phyloP scores from a whole-genome alignment of 768 basidiomycete species.

The Amanita phalloides region DNA sequence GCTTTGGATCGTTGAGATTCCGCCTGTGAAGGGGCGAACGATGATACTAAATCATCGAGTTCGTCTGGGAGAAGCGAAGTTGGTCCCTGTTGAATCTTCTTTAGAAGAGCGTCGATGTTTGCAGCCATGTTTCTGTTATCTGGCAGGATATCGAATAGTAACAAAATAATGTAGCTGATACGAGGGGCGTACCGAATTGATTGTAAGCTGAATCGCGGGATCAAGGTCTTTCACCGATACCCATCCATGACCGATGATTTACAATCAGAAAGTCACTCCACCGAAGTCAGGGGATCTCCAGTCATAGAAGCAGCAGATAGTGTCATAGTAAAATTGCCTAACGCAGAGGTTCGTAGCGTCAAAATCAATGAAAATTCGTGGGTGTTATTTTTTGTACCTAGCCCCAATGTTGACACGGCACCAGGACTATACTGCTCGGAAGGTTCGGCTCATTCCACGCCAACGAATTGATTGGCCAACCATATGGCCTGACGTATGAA shows the following conservation, averaged over 20 bases:
- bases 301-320: slow-evolving; percentile 60
- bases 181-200: not conserved
- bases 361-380: slow-evolving; percentile 68
- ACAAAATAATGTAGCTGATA: not conserved
- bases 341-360: slow-evolving; percentile 64
- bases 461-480: slow-evolving; percentile 69
- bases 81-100: slow-evolving; percentile 20
- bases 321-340: slow-evolving; percentile 74
- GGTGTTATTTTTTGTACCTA: slow-evolving; percentile 16
- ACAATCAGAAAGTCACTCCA: not conserved
- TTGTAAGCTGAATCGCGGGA: not conserved
- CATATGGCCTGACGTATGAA: slow-evolving; percentile 86
- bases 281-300: not conserved
- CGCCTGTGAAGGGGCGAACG: slow-evolving; percentile 39
- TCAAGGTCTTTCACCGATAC: not conserved
- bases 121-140: slow-evolving; percentile 10
- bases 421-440: slow-evolving; percentile 65
- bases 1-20: slow-evolving; percentile 49
- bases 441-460: slow-evolving; percentile 79
- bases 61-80: slow-evolving; percentile 41
- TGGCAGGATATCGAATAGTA: slow-evolving; percentile 4
- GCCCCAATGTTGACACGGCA: slow-evolving; percentile 5
- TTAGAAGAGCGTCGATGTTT: slow-evolving; percentile 19
- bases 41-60: slow-evolving; percentile 35
- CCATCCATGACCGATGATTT: not conserved